Base-by-base conservation (phyloP, 2,329 filamentous ascomycete genomes). In the Alternaria ventricosa region DNA sequence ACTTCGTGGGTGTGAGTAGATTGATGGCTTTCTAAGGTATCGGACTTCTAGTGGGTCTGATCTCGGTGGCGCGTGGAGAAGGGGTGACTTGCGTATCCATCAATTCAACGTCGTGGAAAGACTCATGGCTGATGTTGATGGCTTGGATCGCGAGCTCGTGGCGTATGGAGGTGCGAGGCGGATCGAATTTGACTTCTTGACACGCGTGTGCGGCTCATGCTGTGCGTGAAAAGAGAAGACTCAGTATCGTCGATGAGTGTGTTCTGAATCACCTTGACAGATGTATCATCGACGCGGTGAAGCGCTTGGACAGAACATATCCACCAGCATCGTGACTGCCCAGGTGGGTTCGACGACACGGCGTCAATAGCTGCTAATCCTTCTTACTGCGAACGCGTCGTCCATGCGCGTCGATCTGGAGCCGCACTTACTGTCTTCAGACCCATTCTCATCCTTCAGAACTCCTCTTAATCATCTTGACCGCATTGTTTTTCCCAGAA, bases 221-320 rank as follows among this genome's bases (percentile, higher is more conserved):
- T 9, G 0, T 44, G 41, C 6, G 41, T 20, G 30, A 4, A 44
- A 20, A 44, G 41, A 12, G 10, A 6, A 44, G n/a, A 44, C 41
- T 12, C 41, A 44, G 9, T 9, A 20, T 3, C 4, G n/a, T 44
- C 18, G 6, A 22, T 45, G 43, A 20, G 1, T 44, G 5, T 7
- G 18, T 5, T 20, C n/a, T 45, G 1, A 45, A 8, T 22, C 5
- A 45, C 10, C 6, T 45, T 5, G 0, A 5, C 2, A 13, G 10
- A 45, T 1, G 18, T 2, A 1, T 22, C 0, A 45, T 45, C 3
- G 6, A 13, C 0, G 5, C 5, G 33, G 8, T 3, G 8, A 10
- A 5, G 33, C 15, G 33, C 8, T 41, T 41, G 33, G 8, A 6
- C 0, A 41, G 8, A 1, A 15, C 15, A n/a, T 1, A 10, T 41